Conservation (phyloP, 2,329 filamentous ascomycete species). For the Colletotrichum magnum region DNA sequence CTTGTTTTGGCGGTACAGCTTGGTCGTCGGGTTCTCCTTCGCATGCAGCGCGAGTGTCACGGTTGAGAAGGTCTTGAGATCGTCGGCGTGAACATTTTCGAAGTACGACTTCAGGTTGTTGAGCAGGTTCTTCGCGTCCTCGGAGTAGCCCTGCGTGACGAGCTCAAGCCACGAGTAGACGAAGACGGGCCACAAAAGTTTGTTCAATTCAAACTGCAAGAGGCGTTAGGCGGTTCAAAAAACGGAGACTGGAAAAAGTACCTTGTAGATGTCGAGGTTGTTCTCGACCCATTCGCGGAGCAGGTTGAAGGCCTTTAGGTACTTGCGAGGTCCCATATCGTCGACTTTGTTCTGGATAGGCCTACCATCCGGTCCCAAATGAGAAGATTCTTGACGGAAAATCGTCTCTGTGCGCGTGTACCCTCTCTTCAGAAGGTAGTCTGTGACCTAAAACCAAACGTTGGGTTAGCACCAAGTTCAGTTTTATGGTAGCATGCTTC, state of each 20-base stretch:
- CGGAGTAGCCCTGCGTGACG: conserved; percentile 77
- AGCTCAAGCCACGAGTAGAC: conserved; percentile 93
- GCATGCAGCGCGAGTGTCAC: conserved; percentile 85
- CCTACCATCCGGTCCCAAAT: conserved; percentile 84
- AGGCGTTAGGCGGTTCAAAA: conserved; percentile 39
- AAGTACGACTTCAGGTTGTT: conserved; percentile 78
- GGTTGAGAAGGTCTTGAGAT: conserved; percentile 81
- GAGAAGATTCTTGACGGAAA: conserved; percentile 89
- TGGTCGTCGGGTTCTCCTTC: conserved; percentile 81
- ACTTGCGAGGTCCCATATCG: conserved; percentile 82
- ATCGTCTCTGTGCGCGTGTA: conserved; percentile 94
- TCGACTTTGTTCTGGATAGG: conserved; percentile 77
- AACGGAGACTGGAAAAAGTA: conserved; percentile 48
- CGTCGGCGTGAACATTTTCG: conserved; percentile 83
- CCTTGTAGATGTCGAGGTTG: conserved; percentile 94
- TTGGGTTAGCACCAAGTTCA: neutral
- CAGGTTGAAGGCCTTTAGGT: conserved; percentile 80
- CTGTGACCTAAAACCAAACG: conserved; percentile 74
- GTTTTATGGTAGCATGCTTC: neutral
- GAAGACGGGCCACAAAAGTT: conserved; percentile 93
- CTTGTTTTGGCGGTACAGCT: conserved; percentile 86
- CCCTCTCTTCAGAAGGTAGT: conserved; percentile 95
- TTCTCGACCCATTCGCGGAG: conserved; percentile 90
- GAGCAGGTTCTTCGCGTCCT: conserved; percentile 82
- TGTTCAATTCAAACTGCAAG: conserved; percentile 83